Conservation (phyloP, 257 asterid species). For the Solanum sejunctum region DNA sequence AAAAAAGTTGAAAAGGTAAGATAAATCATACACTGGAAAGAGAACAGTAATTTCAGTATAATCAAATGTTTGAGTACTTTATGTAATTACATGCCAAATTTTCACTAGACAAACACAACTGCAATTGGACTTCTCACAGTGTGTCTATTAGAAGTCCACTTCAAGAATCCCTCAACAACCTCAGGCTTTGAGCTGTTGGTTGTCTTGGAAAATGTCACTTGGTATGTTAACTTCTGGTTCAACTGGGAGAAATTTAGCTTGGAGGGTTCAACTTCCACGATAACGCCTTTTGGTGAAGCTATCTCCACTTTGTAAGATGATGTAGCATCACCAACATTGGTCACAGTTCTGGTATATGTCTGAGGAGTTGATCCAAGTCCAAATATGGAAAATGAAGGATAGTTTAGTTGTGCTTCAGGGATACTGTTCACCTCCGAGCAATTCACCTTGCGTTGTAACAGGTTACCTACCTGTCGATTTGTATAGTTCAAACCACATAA, state of each 20-base stretch:
- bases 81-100: background rate
- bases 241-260: constrained; percentile 4
- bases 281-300: constrained; percentile 10
- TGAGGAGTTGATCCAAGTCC: constrained; percentile 1
- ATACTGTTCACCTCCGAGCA: constrained; percentile 13
- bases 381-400: constrained; percentile 12
- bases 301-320: constrained; percentile 15
- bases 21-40: background rate
- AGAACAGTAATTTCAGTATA: background rate
- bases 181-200: background rate
- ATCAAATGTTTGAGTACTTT: background rate
- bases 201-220: constrained; percentile 17
- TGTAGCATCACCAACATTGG: constrained; percentile 23
- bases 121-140: constrained; percentile 29
- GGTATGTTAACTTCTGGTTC: constrained; percentile 20
- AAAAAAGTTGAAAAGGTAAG: background rate
- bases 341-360: constrained; percentile 25
- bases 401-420: constrained; percentile 6
- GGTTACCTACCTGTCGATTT: background rate
- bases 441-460: constrained; percentile 7
- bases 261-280: constrained; percentile 16
- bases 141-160: constrained; percentile 22
- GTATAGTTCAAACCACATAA: constrained; percentile 32
- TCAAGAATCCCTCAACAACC: constrained; percentile 22
- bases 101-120: background rate